Percentiles rank a stretch among this genome's conserved stretches.
Evolutionary conservation across 805 yeast species (phyloP).

Genomic region (Helenozyma rhizophorensis): DNA sequence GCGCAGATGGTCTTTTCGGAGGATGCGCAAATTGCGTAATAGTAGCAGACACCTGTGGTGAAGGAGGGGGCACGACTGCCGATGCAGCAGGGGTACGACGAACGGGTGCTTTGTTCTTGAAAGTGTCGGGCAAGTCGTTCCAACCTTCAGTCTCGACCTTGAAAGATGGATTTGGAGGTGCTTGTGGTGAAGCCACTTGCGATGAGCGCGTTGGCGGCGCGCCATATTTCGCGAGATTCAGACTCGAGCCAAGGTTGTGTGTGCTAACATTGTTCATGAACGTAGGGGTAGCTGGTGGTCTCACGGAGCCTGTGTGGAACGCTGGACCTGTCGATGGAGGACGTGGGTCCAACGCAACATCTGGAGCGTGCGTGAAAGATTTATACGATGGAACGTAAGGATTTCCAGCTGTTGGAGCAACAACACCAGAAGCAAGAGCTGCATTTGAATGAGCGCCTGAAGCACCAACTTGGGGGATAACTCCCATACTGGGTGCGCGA

Average conservation of each 20-base stretch:
- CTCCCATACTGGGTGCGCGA: no score
- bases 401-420: no score
- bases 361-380: no score
- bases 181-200: constrained; percentile 10
- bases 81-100: constrained; percentile 46
- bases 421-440: no score
- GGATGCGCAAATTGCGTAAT: constrained; percentile 6
- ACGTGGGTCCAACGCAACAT: no score
- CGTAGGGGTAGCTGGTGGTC: constrained; percentile 6
- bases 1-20: constrained; percentile 9
- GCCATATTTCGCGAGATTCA: no score
- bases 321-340: neutral
- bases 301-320: constrained; percentile 3
- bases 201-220: no score
- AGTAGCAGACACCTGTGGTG: constrained; percentile 3
- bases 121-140: constrained; percentile 63
- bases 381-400: no score
- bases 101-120: constrained; percentile 27
- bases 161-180: constrained; percentile 9
- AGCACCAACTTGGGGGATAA: no score
- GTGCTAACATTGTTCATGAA: no score
- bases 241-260: no score
- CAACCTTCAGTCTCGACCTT: constrained; percentile 60
- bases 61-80: constrained; percentile 14
- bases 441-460: no score